Conservation (phyloP, 2,329 filamentous ascomycete species). For the Penicillium sumatraense region DNA sequence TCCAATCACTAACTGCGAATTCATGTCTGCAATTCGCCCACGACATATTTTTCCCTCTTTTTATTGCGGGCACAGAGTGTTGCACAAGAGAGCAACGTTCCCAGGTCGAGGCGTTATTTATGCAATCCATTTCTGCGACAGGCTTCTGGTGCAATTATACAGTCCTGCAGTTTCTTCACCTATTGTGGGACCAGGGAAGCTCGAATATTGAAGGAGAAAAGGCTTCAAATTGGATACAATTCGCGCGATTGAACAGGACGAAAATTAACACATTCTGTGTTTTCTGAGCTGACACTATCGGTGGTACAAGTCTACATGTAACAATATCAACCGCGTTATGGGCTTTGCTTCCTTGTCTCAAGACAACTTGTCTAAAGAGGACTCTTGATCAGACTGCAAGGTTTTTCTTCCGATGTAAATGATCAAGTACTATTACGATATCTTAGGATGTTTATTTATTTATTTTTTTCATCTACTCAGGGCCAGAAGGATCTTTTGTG, state of each 20-base stretch:
- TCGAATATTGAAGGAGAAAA: conserved; percentile 7
- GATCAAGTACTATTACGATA: too few species aligned
- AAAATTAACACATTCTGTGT: conserved; percentile 13
- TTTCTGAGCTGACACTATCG: conserved; percentile 6
- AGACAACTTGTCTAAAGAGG: neutral
- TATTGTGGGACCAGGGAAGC: conserved; percentile 25
- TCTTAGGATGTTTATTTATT: too few species aligned
- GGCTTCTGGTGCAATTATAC: conserved; percentile 24
- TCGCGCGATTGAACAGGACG: conserved; percentile 12
- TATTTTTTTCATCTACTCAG: too few species aligned
- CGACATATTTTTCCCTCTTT: conserved; percentile 31
- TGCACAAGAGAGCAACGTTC: neutral
- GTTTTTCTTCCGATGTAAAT: too few species aligned
- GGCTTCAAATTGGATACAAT: conserved; percentile 21
- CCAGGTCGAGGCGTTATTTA: conserved; percentile 11
- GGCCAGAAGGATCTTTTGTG: too few species aligned
- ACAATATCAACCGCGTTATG: too few species aligned
- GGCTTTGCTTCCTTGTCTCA: neutral
- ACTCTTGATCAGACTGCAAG: too few species aligned
- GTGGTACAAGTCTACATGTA: too few species aligned
- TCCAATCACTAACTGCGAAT: neutral
- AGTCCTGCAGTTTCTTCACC: conserved; percentile 25
- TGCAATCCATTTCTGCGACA: conserved; percentile 14
- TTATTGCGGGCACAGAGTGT: conserved; percentile 30
- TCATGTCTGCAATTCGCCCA: conserved; percentile 22